Conservation (phyloP, 2,329 filamentous ascomycete species). For the Pseudogymnoascus sp. region DNA sequence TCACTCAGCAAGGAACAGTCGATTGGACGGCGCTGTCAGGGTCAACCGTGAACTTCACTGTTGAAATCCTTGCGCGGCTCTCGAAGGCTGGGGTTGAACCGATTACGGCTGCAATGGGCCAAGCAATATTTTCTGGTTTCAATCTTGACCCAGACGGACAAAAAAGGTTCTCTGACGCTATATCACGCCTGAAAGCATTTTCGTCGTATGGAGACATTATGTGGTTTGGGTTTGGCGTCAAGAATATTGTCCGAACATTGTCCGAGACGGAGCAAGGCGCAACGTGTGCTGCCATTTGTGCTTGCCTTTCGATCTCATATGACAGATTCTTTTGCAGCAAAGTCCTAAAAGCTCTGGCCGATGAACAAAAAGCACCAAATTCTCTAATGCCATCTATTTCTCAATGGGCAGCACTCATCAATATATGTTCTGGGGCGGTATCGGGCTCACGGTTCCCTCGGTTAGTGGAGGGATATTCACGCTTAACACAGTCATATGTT, state of each 20-base stretch:
- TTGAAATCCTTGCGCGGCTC: slow-evolving; percentile 17
- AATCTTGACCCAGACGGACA: slow-evolving; percentile 12
- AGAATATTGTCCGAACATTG: slow-evolving; percentile 18
- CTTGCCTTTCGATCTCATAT: slow-evolving; percentile 17
- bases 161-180: slow-evolving; percentile 8
- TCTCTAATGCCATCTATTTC: slow-evolving; percentile 15
- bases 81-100: slow-evolving; percentile 18
- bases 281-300: slow-evolving; percentile 16
- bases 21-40: slow-evolving; percentile 19
- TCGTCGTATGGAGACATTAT: slow-evolving; percentile 16
- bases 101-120: slow-evolving; percentile 16
- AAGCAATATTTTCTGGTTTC: slow-evolving; percentile 16
- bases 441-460: slow-evolving; percentile 5
- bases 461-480: background rate
- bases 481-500: background rate
- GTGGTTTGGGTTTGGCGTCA: slow-evolving; percentile 23
- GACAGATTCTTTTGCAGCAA: background rate
- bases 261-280: slow-evolving; percentile 20
- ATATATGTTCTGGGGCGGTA: slow-evolving; percentile 15
- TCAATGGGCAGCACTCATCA: slow-evolving; percentile 14
- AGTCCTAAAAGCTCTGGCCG: slow-evolving; percentile 11
- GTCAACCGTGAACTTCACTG: slow-evolving; percentile 14
- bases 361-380: slow-evolving; percentile 7
- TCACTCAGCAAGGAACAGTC: slow-evolving; percentile 16
- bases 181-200: slow-evolving; percentile 16